Percentiles rank a stretch among this genome's conserved stretches.
phyloP scores from a whole-genome alignment of 176 grass and related monocot genomes.

The Eremochloa ophiuroides region DNA sequence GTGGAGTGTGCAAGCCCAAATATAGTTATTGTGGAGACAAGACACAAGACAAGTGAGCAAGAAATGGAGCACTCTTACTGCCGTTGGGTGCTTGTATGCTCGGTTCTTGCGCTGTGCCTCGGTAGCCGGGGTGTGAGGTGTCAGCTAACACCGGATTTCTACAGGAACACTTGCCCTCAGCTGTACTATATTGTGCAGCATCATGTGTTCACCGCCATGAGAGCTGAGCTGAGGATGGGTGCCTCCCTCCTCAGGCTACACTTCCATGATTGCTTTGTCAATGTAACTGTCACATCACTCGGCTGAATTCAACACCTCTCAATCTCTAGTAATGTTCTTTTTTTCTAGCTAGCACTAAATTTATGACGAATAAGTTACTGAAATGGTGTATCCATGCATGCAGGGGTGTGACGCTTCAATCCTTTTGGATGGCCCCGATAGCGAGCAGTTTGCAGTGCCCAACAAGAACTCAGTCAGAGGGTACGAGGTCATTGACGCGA shows the following conservation, averaged over 20 bases:
- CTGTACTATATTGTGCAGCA: slow-evolving; percentile 36
- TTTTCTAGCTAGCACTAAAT: no score
- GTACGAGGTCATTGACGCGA: slow-evolving; percentile 65
- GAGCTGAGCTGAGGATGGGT: slow-evolving; percentile 61
- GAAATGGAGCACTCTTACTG: slow-evolving; percentile 25
- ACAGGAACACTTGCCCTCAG: slow-evolving; percentile 44
- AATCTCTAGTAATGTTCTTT: not conserved
- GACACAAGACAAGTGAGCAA: no score
- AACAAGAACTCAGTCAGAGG: slow-evolving; percentile 63
- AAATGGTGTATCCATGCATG: not conserved
- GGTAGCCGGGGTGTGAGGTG: slow-evolving; percentile 5
- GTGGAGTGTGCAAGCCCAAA: not conserved
- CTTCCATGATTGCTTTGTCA: slow-evolving; percentile 92
- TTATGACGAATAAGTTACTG: not conserved
- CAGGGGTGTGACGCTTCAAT: slow-evolving; percentile 84
- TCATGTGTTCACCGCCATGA: slow-evolving; percentile 44
- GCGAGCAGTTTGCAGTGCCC: slow-evolving; percentile 49
- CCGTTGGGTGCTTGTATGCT: slow-evolving; percentile 29
- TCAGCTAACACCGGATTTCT: slow-evolving; percentile 44
- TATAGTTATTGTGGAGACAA: no score
- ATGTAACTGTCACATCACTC: slow-evolving; percentile 24
- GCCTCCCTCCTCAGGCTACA: slow-evolving; percentile 77
- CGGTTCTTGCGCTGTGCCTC: slow-evolving; percentile 35
- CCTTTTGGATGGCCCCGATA: slow-evolving; percentile 40
- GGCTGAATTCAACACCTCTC: not conserved